Evolutionary conservation across 805 yeast species (phyloP), one percentile per base, ranked within the genome.

Genomic region (Aciculoconidium aculeatum): DNA sequence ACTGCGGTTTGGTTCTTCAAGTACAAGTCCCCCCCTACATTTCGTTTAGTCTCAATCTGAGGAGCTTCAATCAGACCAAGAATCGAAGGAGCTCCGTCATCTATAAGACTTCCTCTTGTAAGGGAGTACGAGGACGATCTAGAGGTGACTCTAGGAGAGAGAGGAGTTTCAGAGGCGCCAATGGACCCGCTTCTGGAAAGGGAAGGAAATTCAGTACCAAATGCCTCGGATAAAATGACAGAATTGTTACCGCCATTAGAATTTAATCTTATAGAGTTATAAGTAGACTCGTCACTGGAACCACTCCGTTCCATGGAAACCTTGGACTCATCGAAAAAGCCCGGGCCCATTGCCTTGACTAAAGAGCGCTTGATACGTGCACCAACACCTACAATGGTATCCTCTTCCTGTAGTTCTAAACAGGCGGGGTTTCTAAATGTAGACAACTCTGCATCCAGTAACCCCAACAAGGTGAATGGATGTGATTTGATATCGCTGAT

Each of bases 321-420:
- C 13, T 52, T 58, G 3, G 33, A 30, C 26, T 51, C 56, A 25
- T 48, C 35, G n/a, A n/a, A n/a, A n/a, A n/a, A n/a, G 39, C 24
- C 36, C 12, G 49, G 50, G 4, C 55, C 46, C 21, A 58, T 49
- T 1, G 72, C 76, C 27, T 62, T 64, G 4, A 68, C 55, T 4
- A 77, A 45, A 15, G 72, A 67, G 34, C 64, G 68, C 41, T 65
- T 73, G 23, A 85, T 65, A 31, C 78, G 66, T 28, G 75, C 70
- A 6, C 87, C 88, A 27, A 86, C 68, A n/a, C 95, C 95, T 19
- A 78, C 70, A 3, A 86, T 86, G 1, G 95, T 95, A 37, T 75
- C 72, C 38, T 77, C 72, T 18, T 26, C 28, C 16, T 26, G 23
- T 12, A 19, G 28, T 11, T 17, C 28, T 13, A 20, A 20, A 7